Evolutionary conservation across 2,329 filamentous ascomycete species (phyloP).

Genomic region (Colletotrichum tofieldiae): DNA sequence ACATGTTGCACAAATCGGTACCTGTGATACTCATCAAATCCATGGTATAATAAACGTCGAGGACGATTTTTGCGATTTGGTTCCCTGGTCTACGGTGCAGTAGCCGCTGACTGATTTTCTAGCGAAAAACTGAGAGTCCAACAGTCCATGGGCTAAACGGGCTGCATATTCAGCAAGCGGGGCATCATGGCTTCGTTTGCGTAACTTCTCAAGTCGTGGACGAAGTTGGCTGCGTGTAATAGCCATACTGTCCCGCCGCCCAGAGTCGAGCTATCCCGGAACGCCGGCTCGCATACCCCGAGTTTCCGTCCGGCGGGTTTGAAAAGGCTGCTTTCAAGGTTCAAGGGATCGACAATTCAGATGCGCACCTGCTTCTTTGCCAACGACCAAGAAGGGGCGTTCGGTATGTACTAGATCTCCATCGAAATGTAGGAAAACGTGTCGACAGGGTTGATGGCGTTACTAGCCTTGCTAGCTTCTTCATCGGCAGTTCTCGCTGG

Average conservation of each 20-base stretch:
- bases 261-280: slow-evolving; percentile 1
- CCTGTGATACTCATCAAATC: background rate
- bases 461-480: background rate
- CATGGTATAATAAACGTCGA: background rate
- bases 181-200: background rate
- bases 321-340: background rate
- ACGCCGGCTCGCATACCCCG: background rate
- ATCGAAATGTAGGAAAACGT: slow-evolving; percentile 15
- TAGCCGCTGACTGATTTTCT: no score
- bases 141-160: background rate
- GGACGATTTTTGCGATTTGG: background rate
- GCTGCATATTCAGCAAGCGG: background rate
- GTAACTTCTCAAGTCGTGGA: background rate
- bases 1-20: background rate
- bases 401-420: slow-evolving; percentile 14
- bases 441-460: slow-evolving; percentile 19
- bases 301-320: slow-evolving; percentile 14
- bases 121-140: background rate
- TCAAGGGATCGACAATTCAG: slow-evolving; percentile 18
- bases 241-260: background rate
- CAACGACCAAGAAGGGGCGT: background rate
- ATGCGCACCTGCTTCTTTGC: slow-evolving; percentile 6
- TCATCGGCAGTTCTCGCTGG: slow-evolving; percentile 8
- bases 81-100: background rate
- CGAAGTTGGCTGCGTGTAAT: background rate